phyloP scores from a whole-genome alignment of 768 basidiomycete genomes.

The Trametes cubensis region DNA sequence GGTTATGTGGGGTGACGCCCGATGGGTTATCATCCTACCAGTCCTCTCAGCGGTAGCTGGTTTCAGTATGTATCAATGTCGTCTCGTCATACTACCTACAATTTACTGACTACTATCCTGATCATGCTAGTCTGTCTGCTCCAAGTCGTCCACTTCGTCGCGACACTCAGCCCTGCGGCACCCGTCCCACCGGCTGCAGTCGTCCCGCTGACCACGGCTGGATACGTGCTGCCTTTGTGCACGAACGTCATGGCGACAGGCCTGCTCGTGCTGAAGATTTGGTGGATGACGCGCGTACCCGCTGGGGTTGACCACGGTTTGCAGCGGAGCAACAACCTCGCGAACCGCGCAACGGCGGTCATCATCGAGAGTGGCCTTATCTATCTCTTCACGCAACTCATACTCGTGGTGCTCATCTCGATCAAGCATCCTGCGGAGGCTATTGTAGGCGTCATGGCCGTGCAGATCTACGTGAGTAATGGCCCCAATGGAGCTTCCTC shows the following conservation, averaged over 20 bases:
- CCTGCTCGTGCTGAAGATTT: slow-evolving; percentile 46
- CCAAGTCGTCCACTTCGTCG: slow-evolving; percentile 34
- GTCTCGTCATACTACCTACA: background rate
- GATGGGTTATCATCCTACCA: slow-evolving; percentile 39
- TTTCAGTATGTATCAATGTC: slow-evolving; percentile 35
- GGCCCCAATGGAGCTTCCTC: background rate
- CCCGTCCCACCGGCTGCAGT: slow-evolving; percentile 39
- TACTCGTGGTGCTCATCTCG: slow-evolving; percentile 45
- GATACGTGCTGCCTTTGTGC: slow-evolving; percentile 42
- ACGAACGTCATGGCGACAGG: slow-evolving; percentile 46
- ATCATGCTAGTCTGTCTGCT: slow-evolving; percentile 35
- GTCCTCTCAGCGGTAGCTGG: slow-evolving; percentile 37
- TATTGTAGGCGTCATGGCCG: slow-evolving; percentile 40
- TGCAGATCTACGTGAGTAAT: slow-evolving; percentile 44
- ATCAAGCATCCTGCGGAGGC: slow-evolving; percentile 38
- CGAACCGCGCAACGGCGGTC: slow-evolving; percentile 35
- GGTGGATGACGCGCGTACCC: slow-evolving; percentile 30
- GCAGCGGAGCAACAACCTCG: background rate
- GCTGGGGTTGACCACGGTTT: background rate
- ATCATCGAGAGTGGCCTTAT: slow-evolving; percentile 45
- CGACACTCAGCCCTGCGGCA: slow-evolving; percentile 33
- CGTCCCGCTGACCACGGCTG: slow-evolving; percentile 42
- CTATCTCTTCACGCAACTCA: slow-evolving; percentile 43
- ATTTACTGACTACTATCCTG: background rate
- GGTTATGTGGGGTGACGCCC: slow-evolving; percentile 42